Percentiles rank a stretch among this genome's conserved stretches.
These are phyloP conservation scores for Hirsutella minnesotensis DNA, from an alignment of 2,329 filamentous ascomycete genomes.

Conservation along the genomic window DNA sequence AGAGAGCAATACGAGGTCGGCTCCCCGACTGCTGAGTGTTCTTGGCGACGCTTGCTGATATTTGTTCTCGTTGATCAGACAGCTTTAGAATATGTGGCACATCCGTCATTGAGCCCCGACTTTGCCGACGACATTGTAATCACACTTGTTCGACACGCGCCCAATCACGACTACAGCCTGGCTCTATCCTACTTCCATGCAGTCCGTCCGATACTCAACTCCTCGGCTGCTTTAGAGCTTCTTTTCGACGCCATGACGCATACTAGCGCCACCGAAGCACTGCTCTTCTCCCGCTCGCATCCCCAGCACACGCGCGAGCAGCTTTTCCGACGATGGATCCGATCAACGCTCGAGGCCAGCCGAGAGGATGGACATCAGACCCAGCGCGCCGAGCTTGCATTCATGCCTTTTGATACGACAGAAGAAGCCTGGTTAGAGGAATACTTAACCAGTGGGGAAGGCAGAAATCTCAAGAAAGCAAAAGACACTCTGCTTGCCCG, in stretches of 20 bases:
- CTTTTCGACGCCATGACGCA: constrained; percentile 59
- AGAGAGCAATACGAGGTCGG: constrained; percentile 52
- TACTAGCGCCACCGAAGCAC: constrained; percentile 59
- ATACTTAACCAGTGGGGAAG: constrained; percentile 52
- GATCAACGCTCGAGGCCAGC: constrained; percentile 37
- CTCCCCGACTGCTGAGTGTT: neutral
- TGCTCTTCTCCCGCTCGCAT: constrained; percentile 59
- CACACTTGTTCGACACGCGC: constrained; percentile 50
- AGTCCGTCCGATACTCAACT: constrained; percentile 60
- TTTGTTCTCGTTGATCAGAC: constrained; percentile 25
- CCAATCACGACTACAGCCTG: constrained; percentile 48
- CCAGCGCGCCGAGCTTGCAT: constrained; percentile 57
- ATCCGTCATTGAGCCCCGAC: constrained; percentile 68
- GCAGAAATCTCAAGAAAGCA: constrained; percentile 50
- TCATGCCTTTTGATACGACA: constrained; percentile 55
- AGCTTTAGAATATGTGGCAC: constrained; percentile 64
- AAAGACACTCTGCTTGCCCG: constrained; percentile 67
- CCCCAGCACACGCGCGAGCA: constrained; percentile 47
- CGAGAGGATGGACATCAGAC: constrained; percentile 30
- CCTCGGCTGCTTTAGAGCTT: constrained; percentile 46
- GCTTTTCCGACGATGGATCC: constrained; percentile 56
- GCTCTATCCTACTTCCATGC: constrained; percentile 70
- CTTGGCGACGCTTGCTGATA: neutral
- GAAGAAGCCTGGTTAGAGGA: constrained; percentile 69
- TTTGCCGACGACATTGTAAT: constrained; percentile 75